These are phyloP conservation scores for Globisporangium rhizosaccharum DNA, from an alignment of 352 stramenopile genomes.

Conservation along the genomic window DNA sequence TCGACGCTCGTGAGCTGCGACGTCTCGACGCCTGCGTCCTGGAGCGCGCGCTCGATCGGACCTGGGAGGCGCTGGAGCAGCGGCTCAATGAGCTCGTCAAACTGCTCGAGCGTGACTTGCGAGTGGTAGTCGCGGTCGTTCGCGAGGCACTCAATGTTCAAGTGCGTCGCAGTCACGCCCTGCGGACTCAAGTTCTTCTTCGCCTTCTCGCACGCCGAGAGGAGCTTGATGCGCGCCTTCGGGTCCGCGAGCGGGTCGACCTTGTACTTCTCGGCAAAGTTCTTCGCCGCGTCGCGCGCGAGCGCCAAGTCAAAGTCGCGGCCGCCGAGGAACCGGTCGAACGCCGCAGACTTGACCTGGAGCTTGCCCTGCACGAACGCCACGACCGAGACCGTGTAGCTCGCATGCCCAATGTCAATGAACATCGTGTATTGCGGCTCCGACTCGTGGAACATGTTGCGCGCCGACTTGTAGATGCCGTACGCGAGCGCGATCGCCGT, in stretches of 20 bases:
- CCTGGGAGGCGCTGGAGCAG: conserved; percentile 82
- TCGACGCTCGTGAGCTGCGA: conserved; percentile 91
- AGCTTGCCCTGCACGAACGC: conserved; percentile 95
- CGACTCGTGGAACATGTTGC: conserved; percentile 91
- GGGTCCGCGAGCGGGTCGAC: conserved; percentile 87
- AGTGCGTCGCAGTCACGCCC: conserved; percentile 94
- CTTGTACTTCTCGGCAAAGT: conserved; percentile 97
- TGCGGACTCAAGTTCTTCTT: conserved; percentile 98
- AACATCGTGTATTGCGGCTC: conserved; percentile 98
- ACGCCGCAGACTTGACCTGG: conserved; percentile 91
- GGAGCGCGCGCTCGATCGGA: conserved; percentile 80
- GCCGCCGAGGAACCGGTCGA: conserved; percentile 94
- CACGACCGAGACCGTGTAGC: conserved; percentile 90
- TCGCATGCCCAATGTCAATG: conserved; percentile 96
- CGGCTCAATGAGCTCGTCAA: conserved; percentile 91
- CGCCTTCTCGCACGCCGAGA: conserved; percentile 96
- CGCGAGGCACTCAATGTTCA: conserved; percentile 98
- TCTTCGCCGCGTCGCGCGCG: conserved; percentile 89
- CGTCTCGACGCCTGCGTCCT: conserved; percentile 87
- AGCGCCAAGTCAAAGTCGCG: conserved; percentile 96
- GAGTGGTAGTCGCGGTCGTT: conserved; percentile 97
- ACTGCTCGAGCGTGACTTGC: conserved; percentile 93
- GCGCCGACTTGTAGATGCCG: conserved; percentile 95
- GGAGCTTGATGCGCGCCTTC: conserved; percentile 96
- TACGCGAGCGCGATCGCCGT: conserved; percentile 95